Conservation (phyloP, 352 stramenopile genomes). For the Thalassiosira mediterranea region DNA sequence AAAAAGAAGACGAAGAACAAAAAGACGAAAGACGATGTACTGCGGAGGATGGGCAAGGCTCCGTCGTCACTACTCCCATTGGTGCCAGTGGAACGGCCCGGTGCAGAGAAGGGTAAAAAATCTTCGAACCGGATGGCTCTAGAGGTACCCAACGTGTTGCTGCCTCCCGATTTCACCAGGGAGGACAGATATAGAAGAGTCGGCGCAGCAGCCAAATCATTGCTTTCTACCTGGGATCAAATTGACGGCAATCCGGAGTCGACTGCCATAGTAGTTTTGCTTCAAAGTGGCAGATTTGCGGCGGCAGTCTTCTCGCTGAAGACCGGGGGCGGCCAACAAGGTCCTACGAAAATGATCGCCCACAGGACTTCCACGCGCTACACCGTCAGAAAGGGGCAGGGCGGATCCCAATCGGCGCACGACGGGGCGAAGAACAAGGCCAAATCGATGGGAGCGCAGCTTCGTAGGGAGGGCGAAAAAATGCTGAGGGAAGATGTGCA, state of each 20-base stretch:
- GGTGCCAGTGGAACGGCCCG: not conserved
- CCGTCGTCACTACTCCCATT: constrained; percentile 25
- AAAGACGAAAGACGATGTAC: constrained; percentile 5
- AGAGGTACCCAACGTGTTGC: constrained; percentile 29
- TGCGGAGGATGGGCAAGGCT: constrained; percentile 22
- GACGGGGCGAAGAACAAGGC: constrained; percentile 87
- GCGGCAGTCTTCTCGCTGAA: constrained; percentile 82
- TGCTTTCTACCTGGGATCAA: constrained; percentile 27
- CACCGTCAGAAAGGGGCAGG: constrained; percentile 92
- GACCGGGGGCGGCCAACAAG: not conserved
- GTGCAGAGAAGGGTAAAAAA: not conserved
- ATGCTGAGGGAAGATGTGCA: constrained; percentile 90
- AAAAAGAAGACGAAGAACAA: constrained; percentile 7
- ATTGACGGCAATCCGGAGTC: constrained; percentile 6
- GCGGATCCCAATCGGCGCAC: constrained; percentile 89
- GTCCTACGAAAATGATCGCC: constrained; percentile 85
- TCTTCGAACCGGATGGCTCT: constrained; percentile 13
- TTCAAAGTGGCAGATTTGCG: constrained; percentile 91
- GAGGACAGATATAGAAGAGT: constrained; percentile 23
- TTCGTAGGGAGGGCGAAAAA: constrained; percentile 91
- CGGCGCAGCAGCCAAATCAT: constrained; percentile 3
- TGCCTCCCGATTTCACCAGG: constrained; percentile 27
- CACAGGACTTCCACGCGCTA: constrained; percentile 93
- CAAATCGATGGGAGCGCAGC: constrained; percentile 91
- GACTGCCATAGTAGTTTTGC: constrained; percentile 84